Evolutionary conservation across 176 grass and related monocot genomes (phyloP), one percentile per base, ranked within the genome.

Genomic region (Alloteropsis semialata): DNA sequence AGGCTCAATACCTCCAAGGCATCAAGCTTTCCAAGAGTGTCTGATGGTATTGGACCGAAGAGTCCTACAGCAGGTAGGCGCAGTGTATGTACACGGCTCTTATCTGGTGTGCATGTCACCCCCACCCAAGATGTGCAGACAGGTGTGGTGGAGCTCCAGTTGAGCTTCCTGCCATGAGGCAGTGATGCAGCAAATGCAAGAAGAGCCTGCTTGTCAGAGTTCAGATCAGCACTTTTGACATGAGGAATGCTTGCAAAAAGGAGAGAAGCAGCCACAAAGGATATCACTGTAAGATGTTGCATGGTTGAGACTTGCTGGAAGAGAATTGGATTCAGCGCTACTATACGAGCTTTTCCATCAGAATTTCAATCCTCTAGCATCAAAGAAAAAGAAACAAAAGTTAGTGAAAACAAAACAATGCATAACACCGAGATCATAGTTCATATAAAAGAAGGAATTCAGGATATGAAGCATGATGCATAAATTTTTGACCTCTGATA

Each of bases 101-200:
- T 85, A 81, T 93, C 80, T 57, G 83, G 85, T 24, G 90, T 96
- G 71, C 96, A 99, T 59, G 85, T 92, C 27, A 99, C 88, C 50
- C 96, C 96, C 29, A 93, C 89, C 96, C 96, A 99, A 53, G 90
- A 85, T 21, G 96, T 90, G 78, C 96, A 99, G 72, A 98, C 58
- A 62, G 89, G 86, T 70, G 79, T 81, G 4, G 51, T 78, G 39
- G 67, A 84, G 74, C 82, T 93, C 96, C 96, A 99, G 64, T 99
- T 96, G 36, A 99, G 89, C 85, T 96, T 99, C 60, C 82, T 90
- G 50, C 91, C 89, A 85, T 96, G 96, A 45, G 93, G 91, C 44
- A 99, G 70, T 72, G 86, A 92, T 25, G 82, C 79, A 74, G 96
- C 93, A 86, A 99, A 99, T 85, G 82, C 59, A 54, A 96, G 96